Percentiles rank a stretch among this genome's conserved stretches.
Evolutionary conservation across 2,329 filamentous ascomycete species (phyloP).

Genomic region (Stachybotrys chartarum): DNA sequence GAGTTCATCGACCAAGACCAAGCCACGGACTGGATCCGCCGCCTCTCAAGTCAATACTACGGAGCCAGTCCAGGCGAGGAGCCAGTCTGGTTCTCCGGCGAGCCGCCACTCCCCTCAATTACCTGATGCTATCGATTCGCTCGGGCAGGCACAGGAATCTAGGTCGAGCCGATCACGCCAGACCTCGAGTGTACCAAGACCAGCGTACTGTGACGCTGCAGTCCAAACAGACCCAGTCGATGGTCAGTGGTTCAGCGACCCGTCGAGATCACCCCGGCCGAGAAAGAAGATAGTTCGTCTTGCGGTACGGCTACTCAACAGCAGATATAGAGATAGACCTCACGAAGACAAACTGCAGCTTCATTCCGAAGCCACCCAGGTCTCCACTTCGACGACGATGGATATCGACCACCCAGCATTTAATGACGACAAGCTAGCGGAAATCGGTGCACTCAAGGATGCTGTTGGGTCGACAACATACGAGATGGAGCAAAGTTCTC

Average conservation of each 20-base stretch:
- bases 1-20: constrained; percentile 27
- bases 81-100: constrained; percentile 45
- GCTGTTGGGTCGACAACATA: neutral
- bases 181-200: constrained; percentile 28
- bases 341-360: constrained; percentile 31
- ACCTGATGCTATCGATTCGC: constrained; percentile 15
- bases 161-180: constrained; percentile 23
- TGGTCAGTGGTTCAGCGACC: constrained; percentile 44
- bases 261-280: constrained; percentile 24
- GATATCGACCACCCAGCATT: constrained; percentile 26
- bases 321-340: constrained; percentile 33
- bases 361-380: constrained; percentile 10
- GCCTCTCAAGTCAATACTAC: constrained; percentile 35
- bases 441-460: neutral
- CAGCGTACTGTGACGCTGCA: constrained; percentile 41
- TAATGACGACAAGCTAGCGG: constrained; percentile 7
- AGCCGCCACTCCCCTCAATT: constrained; percentile 32
- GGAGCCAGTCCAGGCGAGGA: constrained; percentile 45
- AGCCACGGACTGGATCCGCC: constrained; percentile 28
- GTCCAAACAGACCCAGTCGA: constrained; percentile 50
- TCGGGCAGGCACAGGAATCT: constrained; percentile 20
- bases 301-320: constrained; percentile 44
- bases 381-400: constrained; percentile 26
- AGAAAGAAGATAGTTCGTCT: constrained; percentile 46
- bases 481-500: too few species aligned